These are phyloP conservation scores for Puccinia hordei DNA, from an alignment of 1,284 basidiomycete genomes.

Conservation along the genomic window DNA sequence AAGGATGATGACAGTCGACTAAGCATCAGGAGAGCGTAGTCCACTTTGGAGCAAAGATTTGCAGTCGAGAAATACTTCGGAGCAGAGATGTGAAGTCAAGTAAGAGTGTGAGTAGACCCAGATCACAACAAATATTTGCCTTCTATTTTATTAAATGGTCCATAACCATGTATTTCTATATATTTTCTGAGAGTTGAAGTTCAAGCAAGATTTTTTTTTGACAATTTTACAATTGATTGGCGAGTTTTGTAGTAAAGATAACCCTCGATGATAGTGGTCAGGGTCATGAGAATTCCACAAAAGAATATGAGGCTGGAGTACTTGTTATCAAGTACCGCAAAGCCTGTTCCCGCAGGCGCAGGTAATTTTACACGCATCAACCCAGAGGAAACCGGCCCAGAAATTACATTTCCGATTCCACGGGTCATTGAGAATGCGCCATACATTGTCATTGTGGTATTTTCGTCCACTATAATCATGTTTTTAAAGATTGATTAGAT, in stretches of 20 bases:
- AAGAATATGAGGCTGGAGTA: constrained; percentile 31
- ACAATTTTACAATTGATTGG: neutral
- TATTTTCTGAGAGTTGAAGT: neutral
- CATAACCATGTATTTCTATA: neutral
- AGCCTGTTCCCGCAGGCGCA: constrained; percentile 27
- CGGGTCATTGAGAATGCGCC: constrained; percentile 61
- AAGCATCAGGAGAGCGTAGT: no score
- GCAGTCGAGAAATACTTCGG: no score
- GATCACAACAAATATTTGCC: no score
- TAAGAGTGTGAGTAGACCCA: no score
- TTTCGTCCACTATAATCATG: constrained; percentile 22
- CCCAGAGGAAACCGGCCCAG: constrained; percentile 61
- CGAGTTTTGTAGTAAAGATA: constrained; percentile 22
- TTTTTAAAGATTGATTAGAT: neutral
- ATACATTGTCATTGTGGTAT: constrained; percentile 58
- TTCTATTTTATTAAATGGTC: no score
- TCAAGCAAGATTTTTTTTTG: constrained; percentile 10
- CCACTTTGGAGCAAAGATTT: no score
- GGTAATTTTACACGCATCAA: constrained; percentile 52
- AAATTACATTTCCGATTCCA: constrained; percentile 62
- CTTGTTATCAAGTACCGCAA: constrained; percentile 21
- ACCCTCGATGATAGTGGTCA: constrained; percentile 20
- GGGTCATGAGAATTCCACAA: constrained; percentile 29
- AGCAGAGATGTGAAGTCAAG: no score
- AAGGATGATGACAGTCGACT: no score